Evolutionary conservation across 257 asterid species (phyloP), one percentile per base, ranked within the genome.

Genomic region (Solanum corneliomulleri): DNA sequence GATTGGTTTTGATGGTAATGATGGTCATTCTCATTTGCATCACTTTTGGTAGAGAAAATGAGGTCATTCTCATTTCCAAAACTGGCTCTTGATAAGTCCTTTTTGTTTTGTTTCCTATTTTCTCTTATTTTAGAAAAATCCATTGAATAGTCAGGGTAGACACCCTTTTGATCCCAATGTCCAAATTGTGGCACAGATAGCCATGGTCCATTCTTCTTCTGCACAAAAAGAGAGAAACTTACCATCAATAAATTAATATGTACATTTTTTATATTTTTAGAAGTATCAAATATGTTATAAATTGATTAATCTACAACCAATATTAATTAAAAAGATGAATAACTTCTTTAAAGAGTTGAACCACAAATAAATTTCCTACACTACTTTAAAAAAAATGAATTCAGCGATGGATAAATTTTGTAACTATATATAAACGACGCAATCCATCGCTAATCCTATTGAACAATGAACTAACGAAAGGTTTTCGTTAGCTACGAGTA

Each of bases 131-230:
- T 94, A 1, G 98, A 90, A 52, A 96, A 96, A 88, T 96, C 99
- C 97, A 94, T 84, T 0, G 99, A 96, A 88, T 96, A 96, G 81
- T 94, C 98, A 2, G 99, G 98, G 87, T 94, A 47, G 1, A 83
- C 90, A 20, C 96, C 97, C 90, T 96, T 94, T 82, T 94, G 99
- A 88, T 96, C 99, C 99, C 98, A 96, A 80, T 96, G 96, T 31
- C 99, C 99, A 88, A 96, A 96, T 60, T 94, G 99, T 52, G 99
- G 98, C 89, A 96, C 98, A 47, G 99, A 94, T 52, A 96, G 88
- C 99, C 98, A 93, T 87, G 93, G 91, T 12, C 91, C 92, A 72
- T 1, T 80, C 42, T 91, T 91, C 83, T 87, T 91, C 86, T 87
- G 87, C 91, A 90, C 4, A 68, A 47, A 62, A 29, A 33, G 35